Percentiles rank a stretch among this genome's conserved stretches.
Evolutionary conservation across 2,329 filamentous ascomycete genomes (phyloP).

Genomic region (Incumbomyces delicatus): DNA sequence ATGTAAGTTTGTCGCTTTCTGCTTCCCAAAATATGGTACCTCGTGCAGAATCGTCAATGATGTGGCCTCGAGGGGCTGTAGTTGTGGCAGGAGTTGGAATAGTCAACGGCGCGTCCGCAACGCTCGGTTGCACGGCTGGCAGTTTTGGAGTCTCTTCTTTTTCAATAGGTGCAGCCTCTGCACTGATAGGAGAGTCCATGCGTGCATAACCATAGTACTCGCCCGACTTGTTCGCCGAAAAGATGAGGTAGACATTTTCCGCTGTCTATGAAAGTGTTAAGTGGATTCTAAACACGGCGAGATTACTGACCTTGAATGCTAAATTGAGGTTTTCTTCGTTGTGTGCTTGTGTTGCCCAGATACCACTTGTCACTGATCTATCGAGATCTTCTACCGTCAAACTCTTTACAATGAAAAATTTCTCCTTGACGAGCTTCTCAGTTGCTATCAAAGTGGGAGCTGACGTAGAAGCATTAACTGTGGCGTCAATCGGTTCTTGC

Average conservation of each 20-base stretch:
- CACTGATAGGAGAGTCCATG: constrained; percentile 75
- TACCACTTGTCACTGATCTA: constrained; percentile 71
- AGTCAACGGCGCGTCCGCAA: constrained; percentile 63
- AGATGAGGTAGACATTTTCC: constrained; percentile 82
- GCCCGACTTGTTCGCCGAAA: constrained; percentile 94
- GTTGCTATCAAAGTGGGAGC: not conserved
- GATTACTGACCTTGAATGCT: constrained; percentile 62
- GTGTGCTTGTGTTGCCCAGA: constrained; percentile 91
- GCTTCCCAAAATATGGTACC: constrained; percentile 97
- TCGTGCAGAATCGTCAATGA: constrained; percentile 86
- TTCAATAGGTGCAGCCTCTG: constrained; percentile 44
- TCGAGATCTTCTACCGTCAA: constrained; percentile 85
- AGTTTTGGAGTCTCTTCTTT: constrained; percentile 54
- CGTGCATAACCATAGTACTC: constrained; percentile 94
- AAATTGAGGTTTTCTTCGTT: constrained; percentile 77
- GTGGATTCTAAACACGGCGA: not conserved
- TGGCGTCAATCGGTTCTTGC: not conserved
- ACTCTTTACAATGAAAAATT: constrained; percentile 89
- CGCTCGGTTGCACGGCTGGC: constrained; percentile 25
- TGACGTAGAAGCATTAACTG: not conserved
- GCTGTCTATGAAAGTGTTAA: constrained; percentile 45
- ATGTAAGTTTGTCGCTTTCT: constrained; percentile 43
- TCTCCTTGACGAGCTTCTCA: constrained; percentile 46
- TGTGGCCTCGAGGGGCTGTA: constrained; percentile 68
- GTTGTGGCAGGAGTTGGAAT: constrained; percentile 71